Evolutionary conservation across 176 grass and related monocot genomes (phyloP).

Genomic region (Phoenix roebelenii): DNA sequence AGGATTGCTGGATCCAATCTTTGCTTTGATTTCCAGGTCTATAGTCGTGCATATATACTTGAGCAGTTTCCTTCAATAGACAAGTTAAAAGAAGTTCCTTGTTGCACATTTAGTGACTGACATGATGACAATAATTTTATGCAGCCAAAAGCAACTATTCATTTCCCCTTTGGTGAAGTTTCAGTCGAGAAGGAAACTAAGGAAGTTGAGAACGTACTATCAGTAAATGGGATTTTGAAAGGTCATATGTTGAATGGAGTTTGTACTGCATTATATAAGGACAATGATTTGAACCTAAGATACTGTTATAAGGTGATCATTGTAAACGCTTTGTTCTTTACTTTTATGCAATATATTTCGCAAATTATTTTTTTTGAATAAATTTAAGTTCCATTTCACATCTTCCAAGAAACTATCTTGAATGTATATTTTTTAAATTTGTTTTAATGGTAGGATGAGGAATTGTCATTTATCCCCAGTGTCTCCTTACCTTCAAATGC

Average conservation of each 20-base stretch:
- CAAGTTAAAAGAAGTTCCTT: no score
- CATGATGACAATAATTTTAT: not conserved
- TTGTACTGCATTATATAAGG: conserved; percentile 56
- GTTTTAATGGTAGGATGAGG: conserved; percentile 55
- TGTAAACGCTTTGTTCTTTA: no score
- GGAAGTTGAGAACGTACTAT: conserved; percentile 45
- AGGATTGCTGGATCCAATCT: no score
- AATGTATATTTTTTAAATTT: no score
- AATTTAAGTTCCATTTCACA: no score
- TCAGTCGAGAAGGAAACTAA: conserved; percentile 53
- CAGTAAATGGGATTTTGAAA: conserved; percentile 59
- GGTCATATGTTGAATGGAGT: conserved; percentile 69
- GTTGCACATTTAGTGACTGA: no score
- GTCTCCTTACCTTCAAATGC: conserved; percentile 66
- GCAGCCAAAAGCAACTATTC: conserved; percentile 73
- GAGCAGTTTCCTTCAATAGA: no score
- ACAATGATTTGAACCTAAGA: conserved; percentile 71
- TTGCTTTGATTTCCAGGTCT: no score
- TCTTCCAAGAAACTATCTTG: no score
- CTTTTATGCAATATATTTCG: no score
- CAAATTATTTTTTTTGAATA: no score
- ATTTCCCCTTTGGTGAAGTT: conserved; percentile 80
- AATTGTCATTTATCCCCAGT: conserved; percentile 76
- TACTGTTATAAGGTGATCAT: conserved; percentile 82
- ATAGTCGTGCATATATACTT: no score